Percentiles rank a stretch among this genome's conserved stretches.
These are phyloP conservation scores for Trypanosoma conorhini DNA, from an alignment of 208 protist species.

Conservation along the genomic window DNA sequence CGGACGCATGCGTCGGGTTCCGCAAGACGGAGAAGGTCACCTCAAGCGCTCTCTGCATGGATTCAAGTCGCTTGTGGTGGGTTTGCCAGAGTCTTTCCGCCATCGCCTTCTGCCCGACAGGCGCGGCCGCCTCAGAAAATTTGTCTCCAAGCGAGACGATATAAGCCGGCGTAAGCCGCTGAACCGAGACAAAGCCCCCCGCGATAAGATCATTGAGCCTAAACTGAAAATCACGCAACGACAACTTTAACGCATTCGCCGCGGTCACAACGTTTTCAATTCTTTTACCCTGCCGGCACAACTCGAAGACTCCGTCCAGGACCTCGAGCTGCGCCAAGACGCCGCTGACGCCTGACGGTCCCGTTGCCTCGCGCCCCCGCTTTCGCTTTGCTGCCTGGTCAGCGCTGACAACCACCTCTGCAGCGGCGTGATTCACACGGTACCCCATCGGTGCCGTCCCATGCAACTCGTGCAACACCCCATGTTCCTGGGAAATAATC, in stretches of 20 bases:
- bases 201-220: conserved; percentile 58
- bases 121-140: conserved; percentile 40
- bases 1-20: conserved; percentile 45
- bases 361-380: conserved; percentile 12
- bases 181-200: conserved; percentile 34
- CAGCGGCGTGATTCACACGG: conserved; percentile 23
- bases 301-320: conserved; percentile 60
- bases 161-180: conserved; percentile 24
- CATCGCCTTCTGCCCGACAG: conserved; percentile 27
- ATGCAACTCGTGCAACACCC: conserved; percentile 40
- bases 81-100: conserved; percentile 26
- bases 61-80: conserved; percentile 40
- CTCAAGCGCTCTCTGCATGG: conserved; percentile 40
- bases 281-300: conserved; percentile 34
- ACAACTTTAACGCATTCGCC: conserved; percentile 59
- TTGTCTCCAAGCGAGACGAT: conserved; percentile 24
- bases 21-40: conserved; percentile 58
- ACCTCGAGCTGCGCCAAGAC: conserved; percentile 67
- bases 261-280: conserved; percentile 54
- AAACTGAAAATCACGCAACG: conserved; percentile 58
- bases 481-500: conserved; percentile 37
- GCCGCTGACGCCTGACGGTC: conserved; percentile 37
- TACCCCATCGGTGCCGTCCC: conserved; percentile 53
- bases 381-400: conserved; percentile 18
- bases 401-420: neutral